These are phyloP conservation scores for Apiotrichum gamsii DNA, from an alignment of 1,284 basidiomycete species.

Conservation along the genomic window DNA sequence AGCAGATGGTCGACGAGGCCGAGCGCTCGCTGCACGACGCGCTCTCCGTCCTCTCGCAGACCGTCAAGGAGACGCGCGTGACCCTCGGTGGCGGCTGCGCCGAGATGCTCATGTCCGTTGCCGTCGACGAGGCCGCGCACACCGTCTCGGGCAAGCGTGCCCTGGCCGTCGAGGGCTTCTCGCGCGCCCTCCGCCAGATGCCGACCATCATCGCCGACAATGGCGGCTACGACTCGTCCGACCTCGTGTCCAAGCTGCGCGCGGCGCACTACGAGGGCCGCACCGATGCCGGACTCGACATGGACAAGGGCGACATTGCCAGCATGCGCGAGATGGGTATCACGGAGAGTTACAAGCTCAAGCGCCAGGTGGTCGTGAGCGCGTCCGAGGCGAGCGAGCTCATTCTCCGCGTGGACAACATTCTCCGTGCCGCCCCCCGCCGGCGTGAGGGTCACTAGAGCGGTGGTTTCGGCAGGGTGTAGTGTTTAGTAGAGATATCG, in stretches of 20 bases:
- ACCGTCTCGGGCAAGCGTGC: constrained; percentile 90
- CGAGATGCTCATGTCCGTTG: constrained; percentile 95
- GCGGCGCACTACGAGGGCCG: constrained; percentile 92
- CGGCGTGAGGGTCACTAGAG: constrained; percentile 51
- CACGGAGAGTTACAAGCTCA: constrained; percentile 96
- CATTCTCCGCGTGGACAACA: constrained; percentile 50
- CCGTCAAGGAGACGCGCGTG: constrained; percentile 91
- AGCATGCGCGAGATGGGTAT: constrained; percentile 85
- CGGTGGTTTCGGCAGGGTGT: too few species aligned
- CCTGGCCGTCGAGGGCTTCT: constrained; percentile 88
- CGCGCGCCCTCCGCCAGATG: constrained; percentile 74
- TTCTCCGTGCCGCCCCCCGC: constrained; percentile 55
- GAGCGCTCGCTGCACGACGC: constrained; percentile 97
- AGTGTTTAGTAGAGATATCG: neutral
- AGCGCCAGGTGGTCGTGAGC: constrained; percentile 86
- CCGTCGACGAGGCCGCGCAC: constrained; percentile 82
- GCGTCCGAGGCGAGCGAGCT: constrained; percentile 89
- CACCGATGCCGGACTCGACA: constrained; percentile 83
- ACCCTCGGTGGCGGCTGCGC: constrained; percentile 94
- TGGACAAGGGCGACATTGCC: constrained; percentile 75
- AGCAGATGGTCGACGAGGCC: constrained; percentile 98
- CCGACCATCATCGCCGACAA: constrained; percentile 97
- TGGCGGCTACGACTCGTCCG: constrained; percentile 94
- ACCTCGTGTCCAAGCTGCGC: constrained; percentile 81
- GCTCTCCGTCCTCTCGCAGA: constrained; percentile 93